These are phyloP conservation scores for Leishmania mexicana DNA, from an alignment of 208 protist genomes.

Conservation along the genomic window DNA sequence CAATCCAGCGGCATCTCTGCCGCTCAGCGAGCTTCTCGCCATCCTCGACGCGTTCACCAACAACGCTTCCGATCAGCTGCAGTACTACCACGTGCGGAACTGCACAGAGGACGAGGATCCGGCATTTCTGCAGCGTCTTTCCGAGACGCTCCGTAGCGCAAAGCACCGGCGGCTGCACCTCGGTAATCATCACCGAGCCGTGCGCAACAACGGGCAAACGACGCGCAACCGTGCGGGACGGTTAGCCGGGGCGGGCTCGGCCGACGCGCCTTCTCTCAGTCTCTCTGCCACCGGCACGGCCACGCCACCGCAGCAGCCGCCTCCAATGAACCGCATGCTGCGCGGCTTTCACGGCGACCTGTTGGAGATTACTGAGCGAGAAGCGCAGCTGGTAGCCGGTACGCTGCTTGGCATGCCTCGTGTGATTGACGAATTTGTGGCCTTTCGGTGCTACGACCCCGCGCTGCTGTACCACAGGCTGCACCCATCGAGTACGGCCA, in stretches of 20 bases:
- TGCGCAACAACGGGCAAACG: conserved; percentile 71
- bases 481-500: not conserved
- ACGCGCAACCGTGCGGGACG: conserved; percentile 40
- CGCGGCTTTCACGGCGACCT: conserved; percentile 59
- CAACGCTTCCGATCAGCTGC: conserved; percentile 44
- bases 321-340: conserved; percentile 60
- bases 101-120: conserved; percentile 50
- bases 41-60: conserved; percentile 70
- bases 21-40: conserved; percentile 60
- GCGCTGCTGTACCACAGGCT: conserved; percentile 19
- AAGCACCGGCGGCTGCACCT: conserved; percentile 65
- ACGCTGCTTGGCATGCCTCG: conserved; percentile 46
- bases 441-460: conserved; percentile 35
- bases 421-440: conserved; percentile 66
- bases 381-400: conserved; percentile 51
- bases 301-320: conserved; percentile 21
- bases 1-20: conserved; percentile 14
- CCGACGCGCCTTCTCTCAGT: conserved; percentile 8
- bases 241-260: not conserved
- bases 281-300: conserved; percentile 4
- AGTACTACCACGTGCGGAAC: conserved; percentile 39
- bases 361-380: conserved; percentile 65
- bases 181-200: conserved; percentile 60
- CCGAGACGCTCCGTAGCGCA: conserved; percentile 67
- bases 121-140: conserved; percentile 48